Percentiles rank a stretch among this genome's conserved stretches.
These are phyloP conservation scores for Beauveria bassiana DNA, from an alignment of 2,329 filamentous ascomycete species.

Conservation along the genomic window DNA sequence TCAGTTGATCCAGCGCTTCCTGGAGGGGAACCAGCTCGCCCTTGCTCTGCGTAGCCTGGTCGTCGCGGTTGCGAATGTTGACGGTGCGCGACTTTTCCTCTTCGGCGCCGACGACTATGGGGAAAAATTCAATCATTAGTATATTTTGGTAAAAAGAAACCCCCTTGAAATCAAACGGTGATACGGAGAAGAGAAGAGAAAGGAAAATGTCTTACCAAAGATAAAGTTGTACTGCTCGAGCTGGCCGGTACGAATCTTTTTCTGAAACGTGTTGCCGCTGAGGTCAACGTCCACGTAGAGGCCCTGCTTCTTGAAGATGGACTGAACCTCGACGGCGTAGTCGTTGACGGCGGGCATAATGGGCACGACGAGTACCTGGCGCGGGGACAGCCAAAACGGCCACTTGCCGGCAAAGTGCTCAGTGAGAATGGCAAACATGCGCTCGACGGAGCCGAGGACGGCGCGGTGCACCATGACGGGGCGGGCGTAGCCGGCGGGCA, in stretches of 20 bases:
- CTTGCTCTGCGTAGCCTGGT: conserved; percentile 53
- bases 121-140: background rate
- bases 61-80: conserved; percentile 57
- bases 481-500: conserved; percentile 64
- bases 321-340: conserved; percentile 68
- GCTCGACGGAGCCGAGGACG: conserved; percentile 63
- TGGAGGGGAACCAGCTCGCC: conserved; percentile 50
- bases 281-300: conserved; percentile 57
- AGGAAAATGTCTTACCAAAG: conserved; percentile 45
- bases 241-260: conserved; percentile 81
- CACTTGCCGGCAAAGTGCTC: conserved; percentile 84
- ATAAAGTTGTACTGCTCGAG: conserved; percentile 79
- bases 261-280: conserved; percentile 72
- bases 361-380: conserved; percentile 55
- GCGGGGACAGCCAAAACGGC: conserved; percentile 84
- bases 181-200: background rate
- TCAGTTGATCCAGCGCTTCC: conserved; percentile 49
- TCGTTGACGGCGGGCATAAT: conserved; percentile 72
- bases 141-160: background rate
- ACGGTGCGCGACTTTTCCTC: conserved; percentile 53
- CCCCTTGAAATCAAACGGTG: background rate
- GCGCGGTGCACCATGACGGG: conserved; percentile 85
- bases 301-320: conserved; percentile 56
- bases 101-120: conserved; percentile 52
- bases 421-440: conserved; percentile 65